Evolutionary conservation across 306 rosid species (phyloP), one percentile per base, ranked within the genome.

Genomic region (Dalbergia oliveri): DNA sequence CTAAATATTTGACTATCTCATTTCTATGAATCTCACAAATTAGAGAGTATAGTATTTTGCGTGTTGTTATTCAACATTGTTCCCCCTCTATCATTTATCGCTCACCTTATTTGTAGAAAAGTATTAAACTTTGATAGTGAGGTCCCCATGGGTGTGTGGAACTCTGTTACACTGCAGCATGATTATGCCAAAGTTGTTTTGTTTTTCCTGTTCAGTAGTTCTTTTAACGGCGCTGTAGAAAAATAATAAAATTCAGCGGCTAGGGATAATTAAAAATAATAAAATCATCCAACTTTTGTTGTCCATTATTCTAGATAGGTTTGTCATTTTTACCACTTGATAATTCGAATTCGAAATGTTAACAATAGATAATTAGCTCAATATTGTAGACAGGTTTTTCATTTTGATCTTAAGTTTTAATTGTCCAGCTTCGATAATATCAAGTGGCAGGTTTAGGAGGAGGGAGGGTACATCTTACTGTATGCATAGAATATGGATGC

Each of bases 271-370:
- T 26, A 26, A 26, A 12, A 60, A 26, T 60, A 60, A 4, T 60
- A 62, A 60, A 60, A 8, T 62, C 51, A 10, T 39, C 18, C 56
- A 18, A 67, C 72, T 43, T 67, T 67, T 18, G 14, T 66, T 43
- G 9, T 4, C 35, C 21, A 43, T 18, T 66, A 9, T 16, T 33
- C 45, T 39, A n/a, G 70, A 66, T 66, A 43, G 11, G 31, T 26
- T 26, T 26, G 31, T 26, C 31, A 1, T 26, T 26, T 26, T 26
- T 2, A 26, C 31, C 31, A 26, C 31, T 26, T 26, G 31, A 26
- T 26, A 2, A 26, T 26, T 26, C 31, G 31, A 26, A 26, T 65
- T 41, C 10, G n/a, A 41, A 16, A 66, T 4, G 11, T 19, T 44
- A 9, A 44, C 10, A 1, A 31, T 0, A 65, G 70, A 39, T 65